These are phyloP conservation scores for Elsinoe fawcettii DNA, from an alignment of 2,329 filamentous ascomycete species.

Conservation along the genomic window DNA sequence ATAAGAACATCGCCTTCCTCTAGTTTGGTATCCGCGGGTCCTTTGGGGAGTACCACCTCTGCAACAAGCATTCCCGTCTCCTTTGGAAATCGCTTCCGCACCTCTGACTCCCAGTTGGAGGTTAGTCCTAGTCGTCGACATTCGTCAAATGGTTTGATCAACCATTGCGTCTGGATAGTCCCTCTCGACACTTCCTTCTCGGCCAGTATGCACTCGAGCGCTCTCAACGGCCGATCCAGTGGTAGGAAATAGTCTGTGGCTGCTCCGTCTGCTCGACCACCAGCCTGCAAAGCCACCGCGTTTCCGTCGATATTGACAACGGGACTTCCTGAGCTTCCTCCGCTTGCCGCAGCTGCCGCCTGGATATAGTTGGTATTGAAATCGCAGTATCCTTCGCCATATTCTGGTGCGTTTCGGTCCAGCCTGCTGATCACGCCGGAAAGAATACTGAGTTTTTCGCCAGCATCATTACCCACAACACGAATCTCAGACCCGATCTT, in stretches of 20 bases:
- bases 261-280: constrained; percentile 85
- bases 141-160: constrained; percentile 95
- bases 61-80: constrained; percentile 97
- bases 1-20: constrained; percentile 91
- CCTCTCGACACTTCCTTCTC: constrained; percentile 72
- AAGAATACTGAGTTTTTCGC: constrained; percentile 95
- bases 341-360: constrained; percentile 91
- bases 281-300: constrained; percentile 87
- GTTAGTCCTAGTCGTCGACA: constrained; percentile 82
- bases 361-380: constrained; percentile 98
- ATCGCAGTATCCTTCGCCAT: constrained; percentile 95
- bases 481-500: constrained; percentile 87
- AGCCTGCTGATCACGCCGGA: constrained; percentile 95
- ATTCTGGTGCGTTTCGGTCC: constrained; percentile 94
- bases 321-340: constrained; percentile 95
- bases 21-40: constrained; percentile 77
- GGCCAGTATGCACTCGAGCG: constrained; percentile 75
- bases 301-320: constrained; percentile 92
- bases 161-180: constrained; percentile 96
- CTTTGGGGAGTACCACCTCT: constrained; percentile 86
- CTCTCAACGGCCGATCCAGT: constrained; percentile 79
- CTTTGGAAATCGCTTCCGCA: constrained; percentile 75
- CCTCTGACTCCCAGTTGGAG: constrained; percentile 75
- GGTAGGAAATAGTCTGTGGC: constrained; percentile 97
- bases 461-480: constrained; percentile 96